A percentile compares a stretch with the other conserved stretches of the same genome.
These are phyloP conservation scores for Penicillium argentinense DNA, from an alignment of 495 filamentous ascomycete species.

Conservation along the genomic window DNA sequence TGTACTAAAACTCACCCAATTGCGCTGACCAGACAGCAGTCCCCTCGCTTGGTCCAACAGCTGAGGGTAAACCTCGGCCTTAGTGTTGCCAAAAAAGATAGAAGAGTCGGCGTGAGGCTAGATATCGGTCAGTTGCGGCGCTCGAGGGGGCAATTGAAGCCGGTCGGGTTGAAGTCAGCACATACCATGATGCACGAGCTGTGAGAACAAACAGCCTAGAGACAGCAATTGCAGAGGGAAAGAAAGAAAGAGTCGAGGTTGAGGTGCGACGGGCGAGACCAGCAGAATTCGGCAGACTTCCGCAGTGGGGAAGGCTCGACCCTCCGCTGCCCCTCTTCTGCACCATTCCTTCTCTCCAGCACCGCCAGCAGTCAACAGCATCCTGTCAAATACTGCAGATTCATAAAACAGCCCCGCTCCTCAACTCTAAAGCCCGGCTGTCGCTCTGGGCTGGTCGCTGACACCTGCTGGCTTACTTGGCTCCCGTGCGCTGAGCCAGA, in stretches of 20 bases:
- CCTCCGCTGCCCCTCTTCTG: no score
- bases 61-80: constrained; percentile 74
- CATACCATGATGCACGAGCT: constrained; percentile 11
- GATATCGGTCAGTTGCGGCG: not conserved
- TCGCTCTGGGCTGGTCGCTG: no score
- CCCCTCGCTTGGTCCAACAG: constrained; percentile 69
- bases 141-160: not conserved
- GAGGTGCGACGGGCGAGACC: no score
- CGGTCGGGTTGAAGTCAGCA: not conserved
- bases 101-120: constrained; percentile 89
- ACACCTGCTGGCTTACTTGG: no score
- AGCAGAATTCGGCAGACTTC: no score
- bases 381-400: no score
- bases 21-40: constrained; percentile 75
- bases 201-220: not conserved
- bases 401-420: no score
- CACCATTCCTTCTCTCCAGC: no score
- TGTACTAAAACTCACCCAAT: constrained; percentile 78
- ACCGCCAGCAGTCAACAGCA: no score
- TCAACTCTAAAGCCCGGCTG: no score
- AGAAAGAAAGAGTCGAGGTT: not conserved
- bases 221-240: not conserved
- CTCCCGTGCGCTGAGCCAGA: no score
- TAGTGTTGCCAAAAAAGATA: constrained; percentile 68
- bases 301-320: no score